These are phyloP conservation scores for Megacollybia marginata DNA, from an alignment of 768 basidiomycete species.

Conservation along the genomic window DNA sequence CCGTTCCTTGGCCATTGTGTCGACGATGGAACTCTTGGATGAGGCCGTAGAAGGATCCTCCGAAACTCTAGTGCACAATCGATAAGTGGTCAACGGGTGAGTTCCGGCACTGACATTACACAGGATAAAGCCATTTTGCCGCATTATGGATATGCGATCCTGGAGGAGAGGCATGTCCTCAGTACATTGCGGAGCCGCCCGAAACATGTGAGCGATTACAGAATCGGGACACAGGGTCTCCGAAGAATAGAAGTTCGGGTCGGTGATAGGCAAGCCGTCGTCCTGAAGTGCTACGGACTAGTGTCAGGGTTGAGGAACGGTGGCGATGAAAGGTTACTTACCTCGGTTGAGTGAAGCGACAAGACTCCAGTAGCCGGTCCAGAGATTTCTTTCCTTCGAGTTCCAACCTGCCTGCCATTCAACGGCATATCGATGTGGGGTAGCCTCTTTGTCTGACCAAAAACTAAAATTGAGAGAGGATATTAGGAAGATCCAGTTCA, in stretches of 20 bases:
- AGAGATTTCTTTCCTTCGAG: constrained; percentile 38
- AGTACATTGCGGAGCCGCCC: constrained; percentile 42
- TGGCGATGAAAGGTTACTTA: constrained; percentile 19
- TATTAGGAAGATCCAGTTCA: constrained; percentile 88
- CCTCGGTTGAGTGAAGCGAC: constrained; percentile 81
- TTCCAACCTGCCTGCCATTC: constrained; percentile 71
- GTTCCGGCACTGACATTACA: constrained; percentile 43
- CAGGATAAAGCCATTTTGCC: constrained; percentile 68
- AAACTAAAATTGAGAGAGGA: constrained; percentile 85
- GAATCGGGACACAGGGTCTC: constrained; percentile 62
- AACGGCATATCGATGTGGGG: constrained; percentile 61
- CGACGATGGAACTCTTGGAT: constrained; percentile 50
- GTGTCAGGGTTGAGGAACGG: constrained; percentile 3
- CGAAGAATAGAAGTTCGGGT: constrained; percentile 75
- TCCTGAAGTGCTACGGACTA: constrained; percentile 56
- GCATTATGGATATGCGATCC: constrained; percentile 70
- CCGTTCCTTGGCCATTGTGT: constrained; percentile 50
- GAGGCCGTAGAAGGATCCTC: constrained; percentile 66
- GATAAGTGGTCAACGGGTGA: background rate
- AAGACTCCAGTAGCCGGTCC: constrained; percentile 85
- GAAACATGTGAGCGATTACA: constrained; percentile 63
- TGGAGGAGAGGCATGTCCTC: constrained; percentile 66
- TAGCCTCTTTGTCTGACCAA: constrained; percentile 70
- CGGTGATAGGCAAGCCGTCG: constrained; percentile 68
- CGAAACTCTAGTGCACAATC: constrained; percentile 40